Conservation (phyloP, 768 basidiomycete species). For the Hypsizygus marmoreus region DNA sequence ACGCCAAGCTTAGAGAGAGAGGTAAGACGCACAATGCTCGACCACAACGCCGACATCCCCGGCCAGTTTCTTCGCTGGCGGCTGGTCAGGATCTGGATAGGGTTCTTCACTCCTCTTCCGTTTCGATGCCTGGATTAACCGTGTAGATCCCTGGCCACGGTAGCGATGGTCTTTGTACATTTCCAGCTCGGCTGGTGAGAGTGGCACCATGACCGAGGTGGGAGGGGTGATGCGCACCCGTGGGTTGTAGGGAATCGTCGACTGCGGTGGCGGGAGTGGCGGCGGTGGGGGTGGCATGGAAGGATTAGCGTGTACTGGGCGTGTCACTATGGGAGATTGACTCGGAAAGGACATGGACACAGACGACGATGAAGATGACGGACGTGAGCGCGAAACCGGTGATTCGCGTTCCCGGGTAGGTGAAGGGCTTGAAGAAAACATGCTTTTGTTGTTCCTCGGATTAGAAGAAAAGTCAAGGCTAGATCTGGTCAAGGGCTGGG, state of each 20-base stretch:
- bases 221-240: constrained; percentile 61
- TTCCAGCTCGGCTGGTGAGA: constrained; percentile 64
- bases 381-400: constrained; percentile 30
- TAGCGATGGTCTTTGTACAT: constrained; percentile 57
- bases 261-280: constrained; percentile 29
- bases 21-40: constrained; percentile 67
- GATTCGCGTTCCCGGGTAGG: constrained; percentile 29
- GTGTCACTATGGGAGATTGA: constrained; percentile 14
- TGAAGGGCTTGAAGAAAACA: constrained; percentile 25
- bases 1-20: constrained; percentile 3
- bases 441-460: constrained; percentile 17
- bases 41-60: constrained; percentile 77
- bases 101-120: constrained; percentile 30
- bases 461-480: constrained; percentile 16
- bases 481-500: constrained; percentile 31
- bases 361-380: constrained; percentile 41
- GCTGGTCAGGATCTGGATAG: constrained; percentile 39
- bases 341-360: constrained; percentile 19
- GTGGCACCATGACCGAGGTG: constrained; percentile 61
- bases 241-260: constrained; percentile 65
- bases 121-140: constrained; percentile 35
- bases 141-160: constrained; percentile 56
- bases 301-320: constrained; percentile 25
- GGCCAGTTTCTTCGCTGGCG: constrained; percentile 51
- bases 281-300: constrained; percentile 35